Conservation (phyloP, 805 yeast species). For the Pichia kluyveri region DNA sequence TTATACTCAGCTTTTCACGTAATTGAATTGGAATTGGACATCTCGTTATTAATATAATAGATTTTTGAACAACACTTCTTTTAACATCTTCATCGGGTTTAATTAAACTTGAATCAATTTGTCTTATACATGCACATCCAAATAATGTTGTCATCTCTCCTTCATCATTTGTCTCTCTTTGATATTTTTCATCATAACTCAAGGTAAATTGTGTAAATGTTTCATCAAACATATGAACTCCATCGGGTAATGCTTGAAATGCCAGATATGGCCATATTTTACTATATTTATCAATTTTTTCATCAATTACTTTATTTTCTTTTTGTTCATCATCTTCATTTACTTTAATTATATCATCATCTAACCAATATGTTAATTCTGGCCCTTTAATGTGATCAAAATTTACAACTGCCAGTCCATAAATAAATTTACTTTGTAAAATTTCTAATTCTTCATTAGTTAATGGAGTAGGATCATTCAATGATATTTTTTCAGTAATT, state of each 20-base stretch:
- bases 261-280: slow-evolving; percentile 79
- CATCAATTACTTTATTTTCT: slow-evolving; percentile 13
- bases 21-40: slow-evolving; percentile 85
- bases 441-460: neutral
- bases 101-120: slow-evolving; percentile 57
- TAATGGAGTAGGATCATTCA: neutral
- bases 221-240: slow-evolving; percentile 88
- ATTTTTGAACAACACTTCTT: slow-evolving; percentile 84
- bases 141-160: slow-evolving; percentile 57
- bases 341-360: slow-evolving; percentile 19
- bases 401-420: slow-evolving; percentile 84
- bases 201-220: slow-evolving; percentile 87
- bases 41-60: slow-evolving; percentile 71
- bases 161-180: slow-evolving; percentile 7
- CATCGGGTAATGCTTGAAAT: slow-evolving; percentile 94
- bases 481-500: neutral
- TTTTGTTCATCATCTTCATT: neutral
- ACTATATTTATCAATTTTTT: slow-evolving; percentile 25
- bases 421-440: slow-evolving; percentile 31
- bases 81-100: slow-evolving; percentile 25
- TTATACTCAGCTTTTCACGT: slow-evolving; percentile 82
- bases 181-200: slow-evolving; percentile 50
- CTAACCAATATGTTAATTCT: slow-evolving; percentile 85
- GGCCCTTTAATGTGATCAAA: slow-evolving; percentile 92
- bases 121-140: slow-evolving; percentile 91